Percentiles rank a stretch among this genome's conserved stretches.
Evolutionary conservation across 1,139 yeast species (phyloP).

Genomic region (Ashbya aceris): DNA sequence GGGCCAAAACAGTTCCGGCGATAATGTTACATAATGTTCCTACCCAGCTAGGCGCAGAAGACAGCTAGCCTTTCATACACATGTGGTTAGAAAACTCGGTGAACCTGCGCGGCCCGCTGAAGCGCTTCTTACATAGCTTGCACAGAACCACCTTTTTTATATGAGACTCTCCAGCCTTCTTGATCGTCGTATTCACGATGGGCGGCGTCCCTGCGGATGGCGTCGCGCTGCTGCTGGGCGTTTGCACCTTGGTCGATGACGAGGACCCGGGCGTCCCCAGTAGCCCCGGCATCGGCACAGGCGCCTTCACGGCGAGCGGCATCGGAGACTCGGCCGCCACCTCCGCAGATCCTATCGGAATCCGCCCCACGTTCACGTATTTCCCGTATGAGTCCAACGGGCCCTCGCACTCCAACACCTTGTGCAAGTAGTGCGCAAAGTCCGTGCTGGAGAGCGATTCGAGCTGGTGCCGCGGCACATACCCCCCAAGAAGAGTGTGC

Average conservation of each 20-base stretch:
- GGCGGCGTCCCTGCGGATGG: slow-evolving; percentile 6
- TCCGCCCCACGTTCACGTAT: slow-evolving; percentile 13
- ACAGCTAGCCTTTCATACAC: slow-evolving; percentile 10
- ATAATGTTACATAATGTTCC: slow-evolving; percentile 2
- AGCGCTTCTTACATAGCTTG: slow-evolving; percentile 18
- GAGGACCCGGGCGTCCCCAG: slow-evolving; percentile 1
- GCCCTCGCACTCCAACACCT: slow-evolving; percentile 22
- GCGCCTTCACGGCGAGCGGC: slow-evolving; percentile 2
- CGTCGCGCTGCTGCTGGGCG: slow-evolving; percentile 5
- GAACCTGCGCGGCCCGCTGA: slow-evolving; percentile 19
- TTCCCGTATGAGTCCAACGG: slow-evolving; percentile 21
- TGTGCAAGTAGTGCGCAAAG: slow-evolving; percentile 29
- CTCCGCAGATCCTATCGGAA: slow-evolving; percentile 7
- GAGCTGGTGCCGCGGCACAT: slow-evolving; percentile 26
- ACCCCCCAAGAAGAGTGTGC: slow-evolving; percentile 28
- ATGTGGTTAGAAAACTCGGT: slow-evolving; percentile 15
- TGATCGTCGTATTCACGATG: slow-evolving; percentile 6
- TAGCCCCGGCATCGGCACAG: neutral
- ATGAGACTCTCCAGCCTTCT: slow-evolving; percentile 3
- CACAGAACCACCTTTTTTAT: slow-evolving; percentile 19
- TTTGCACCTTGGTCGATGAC: slow-evolving; percentile 2
- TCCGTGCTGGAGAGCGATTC: slow-evolving; percentile 28
- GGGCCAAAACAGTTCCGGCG: neutral
- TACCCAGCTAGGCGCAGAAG: neutral
- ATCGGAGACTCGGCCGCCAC: slow-evolving; percentile 4